Percentiles rank a stretch among this genome's conserved stretches.
Conservation (phyloP, 768 basidiomycete species). For the Tricholoma sp. region DNA sequence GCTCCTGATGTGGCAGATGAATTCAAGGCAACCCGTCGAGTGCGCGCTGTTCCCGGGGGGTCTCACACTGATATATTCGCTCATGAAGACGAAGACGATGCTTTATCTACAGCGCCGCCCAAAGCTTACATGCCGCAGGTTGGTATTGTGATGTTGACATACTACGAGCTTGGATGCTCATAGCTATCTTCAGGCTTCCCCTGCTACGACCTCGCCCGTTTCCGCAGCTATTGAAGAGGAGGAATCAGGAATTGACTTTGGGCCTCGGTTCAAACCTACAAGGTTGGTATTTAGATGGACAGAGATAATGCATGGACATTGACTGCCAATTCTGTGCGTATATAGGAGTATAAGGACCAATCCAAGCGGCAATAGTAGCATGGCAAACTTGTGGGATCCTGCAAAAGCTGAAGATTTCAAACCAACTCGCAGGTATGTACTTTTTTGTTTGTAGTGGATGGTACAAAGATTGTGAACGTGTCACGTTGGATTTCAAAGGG, state of each 20-base stretch:
- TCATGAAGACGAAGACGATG: slow-evolving; percentile 45
- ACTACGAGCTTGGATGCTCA: background rate
- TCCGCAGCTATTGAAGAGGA: slow-evolving; percentile 11
- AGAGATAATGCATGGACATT: background rate
- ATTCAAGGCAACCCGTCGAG: slow-evolving; percentile 54
- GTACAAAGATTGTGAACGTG: background rate
- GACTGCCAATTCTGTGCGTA: background rate
- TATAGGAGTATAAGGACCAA: slow-evolving; percentile 38
- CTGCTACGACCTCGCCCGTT: background rate
- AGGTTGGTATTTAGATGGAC: slow-evolving; percentile 33
- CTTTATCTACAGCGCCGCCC: slow-evolving; percentile 52
- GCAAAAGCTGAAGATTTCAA: slow-evolving; percentile 48
- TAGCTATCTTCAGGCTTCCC: background rate
- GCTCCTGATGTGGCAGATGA: slow-evolving; percentile 17
- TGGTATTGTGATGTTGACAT: background rate
- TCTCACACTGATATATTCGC: slow-evolving; percentile 48
- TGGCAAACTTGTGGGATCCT: slow-evolving; percentile 44
- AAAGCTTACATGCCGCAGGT: slow-evolving; percentile 12
- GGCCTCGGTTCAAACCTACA: slow-evolving; percentile 40
- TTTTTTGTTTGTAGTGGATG: background rate
- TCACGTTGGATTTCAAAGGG: slow-evolving; percentile 33
- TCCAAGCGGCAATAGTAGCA: slow-evolving; percentile 40
- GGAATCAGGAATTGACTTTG: slow-evolving; percentile 30
- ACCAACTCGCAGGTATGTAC: slow-evolving; percentile 60
- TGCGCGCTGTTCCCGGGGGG: slow-evolving; percentile 50